Conservation (phyloP, 202 grass and related monocot species). For the Hordeum pubiflorum region DNA sequence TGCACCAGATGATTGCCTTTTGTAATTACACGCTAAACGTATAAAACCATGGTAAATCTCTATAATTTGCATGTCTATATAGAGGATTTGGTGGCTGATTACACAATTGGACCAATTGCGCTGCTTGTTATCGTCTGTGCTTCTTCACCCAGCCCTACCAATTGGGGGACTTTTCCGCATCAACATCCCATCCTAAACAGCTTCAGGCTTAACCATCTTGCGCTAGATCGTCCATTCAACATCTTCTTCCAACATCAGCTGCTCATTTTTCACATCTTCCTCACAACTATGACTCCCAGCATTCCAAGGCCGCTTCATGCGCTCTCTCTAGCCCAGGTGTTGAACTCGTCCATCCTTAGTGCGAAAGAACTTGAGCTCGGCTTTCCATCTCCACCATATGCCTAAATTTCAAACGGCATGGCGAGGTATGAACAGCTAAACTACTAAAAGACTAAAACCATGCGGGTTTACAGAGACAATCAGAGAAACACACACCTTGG, state of each 20-base stretch:
- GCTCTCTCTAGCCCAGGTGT: slow-evolving; percentile 53
- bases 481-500: slow-evolving; percentile 41
- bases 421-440: neutral
- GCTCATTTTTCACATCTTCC: neutral
- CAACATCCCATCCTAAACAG: neutral
- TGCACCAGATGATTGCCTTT: neutral
- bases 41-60: neutral
- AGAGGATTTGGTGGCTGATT: neutral
- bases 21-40: neutral
- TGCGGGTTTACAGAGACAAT: neutral
- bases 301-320: neutral
- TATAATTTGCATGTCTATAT: neutral
- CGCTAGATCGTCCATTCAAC: neutral
- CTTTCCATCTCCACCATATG: slow-evolving; percentile 71
- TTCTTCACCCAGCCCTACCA: neutral
- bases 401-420: slow-evolving; percentile 31
- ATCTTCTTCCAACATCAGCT: neutral
- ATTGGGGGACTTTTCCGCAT: neutral
- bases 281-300: neutral
- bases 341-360: slow-evolving; percentile 91
- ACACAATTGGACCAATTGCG: neutral
- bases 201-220: neutral
- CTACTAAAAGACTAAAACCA: neutral
- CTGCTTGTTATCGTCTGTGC: neutral
- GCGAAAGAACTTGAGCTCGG: slow-evolving; percentile 65